Evolutionary conservation across 495 filamentous ascomycete genomes (phyloP), one percentile per base, ranked within the genome.

Genomic region (Annulohypoxylon nitens): DNA sequence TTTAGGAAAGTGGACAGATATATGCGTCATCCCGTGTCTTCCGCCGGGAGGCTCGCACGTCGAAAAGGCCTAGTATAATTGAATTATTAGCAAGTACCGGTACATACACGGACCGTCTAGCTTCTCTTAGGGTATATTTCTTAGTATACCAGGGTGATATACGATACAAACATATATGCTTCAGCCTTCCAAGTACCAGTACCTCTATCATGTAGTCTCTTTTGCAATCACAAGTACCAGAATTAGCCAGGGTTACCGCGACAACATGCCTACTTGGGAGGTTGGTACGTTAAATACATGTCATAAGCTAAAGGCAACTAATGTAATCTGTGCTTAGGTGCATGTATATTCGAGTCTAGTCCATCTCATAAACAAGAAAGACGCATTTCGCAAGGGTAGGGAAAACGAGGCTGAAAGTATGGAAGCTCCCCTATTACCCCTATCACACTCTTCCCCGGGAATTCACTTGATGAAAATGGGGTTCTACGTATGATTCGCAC

Each of bases 1-100:
- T 54, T 25, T 23, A 18, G 43, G 33, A 47, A 18, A 47, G 11
- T 64, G 10, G 33, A 39, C 25, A n/a, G 53, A 57, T 57, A 36
- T 25, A 11, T 57, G 18, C 53, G 53, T 57, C 53, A 57, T 57
- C 14, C 26, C 53, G 26, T 30, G 33, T 57, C 30, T 12, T 57
- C 30, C 14, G 1, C 26, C 3, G 11, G n/a, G 14, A 16, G 6
- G n/a, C 11, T 57, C 6, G n/a, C 34, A 36, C 16, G 33, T 16
- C 20, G 33, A 34, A 3, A 26, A 4, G 25, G 53, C 12, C 18
- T 33, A 51, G 48, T 14, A 51, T 18, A 23, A 18, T 23, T 50
- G 45, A 20, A 51, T 0, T 23, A 16, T 57, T 34, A 7, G 6
- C n/a, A 57, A 10, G 53, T n/a, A 57, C 37, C 55, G 4, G 48